These are phyloP conservation scores for Kurtzmaniella quercitrusa DNA, from an alignment of 1,139 yeast species.

Conservation along the genomic window DNA sequence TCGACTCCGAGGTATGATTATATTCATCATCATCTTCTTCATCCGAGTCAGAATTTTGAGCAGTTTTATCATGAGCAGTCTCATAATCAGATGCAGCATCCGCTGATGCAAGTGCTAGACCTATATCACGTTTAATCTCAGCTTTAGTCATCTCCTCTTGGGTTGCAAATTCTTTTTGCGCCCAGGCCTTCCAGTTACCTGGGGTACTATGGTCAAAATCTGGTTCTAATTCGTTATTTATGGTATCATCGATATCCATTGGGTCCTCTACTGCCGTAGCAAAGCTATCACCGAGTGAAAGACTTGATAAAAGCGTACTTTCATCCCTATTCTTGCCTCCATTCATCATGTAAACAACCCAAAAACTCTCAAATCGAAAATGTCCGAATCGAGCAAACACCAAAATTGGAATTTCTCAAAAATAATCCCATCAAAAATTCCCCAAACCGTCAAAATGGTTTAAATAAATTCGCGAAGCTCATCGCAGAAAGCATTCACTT, in stretches of 20 bases:
- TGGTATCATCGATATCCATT: slow-evolving; percentile 8
- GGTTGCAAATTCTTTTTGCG: slow-evolving; percentile 5
- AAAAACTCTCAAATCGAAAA: not conserved
- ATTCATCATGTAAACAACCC: not conserved
- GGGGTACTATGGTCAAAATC: slow-evolving; percentile 8
- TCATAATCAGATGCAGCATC: slow-evolving; percentile 1
- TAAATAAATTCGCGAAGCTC: not conserved
- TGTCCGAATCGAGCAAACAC: not conserved
- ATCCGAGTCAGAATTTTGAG: slow-evolving; percentile 3
- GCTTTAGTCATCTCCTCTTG: slow-evolving; percentile 2
- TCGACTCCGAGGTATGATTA: slow-evolving; percentile 1
- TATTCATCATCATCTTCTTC: slow-evolving; percentile 8
- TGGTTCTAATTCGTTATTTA: slow-evolving; percentile 9
- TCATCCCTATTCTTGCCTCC: slow-evolving; percentile 11
- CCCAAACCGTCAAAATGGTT: not conserved
- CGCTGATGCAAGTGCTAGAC: not conserved
- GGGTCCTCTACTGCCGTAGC: slow-evolving; percentile 8
- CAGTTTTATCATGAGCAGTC: slow-evolving; percentile 3
- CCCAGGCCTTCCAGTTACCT: slow-evolving; percentile 8
- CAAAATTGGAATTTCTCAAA: slow-evolving; percentile 1
- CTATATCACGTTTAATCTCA: not conserved
- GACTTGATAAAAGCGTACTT: slow-evolving; percentile 22
- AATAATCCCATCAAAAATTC: not conserved
- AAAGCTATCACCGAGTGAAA: slow-evolving; percentile 22
- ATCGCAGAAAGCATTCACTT: too few species aligned